A percentile compares a stretch with the other conserved stretches of the same genome.
These are phyloP conservation scores for Anisodus tanguticus DNA, from an alignment of 257 asterid species.

Conservation along the genomic window DNA sequence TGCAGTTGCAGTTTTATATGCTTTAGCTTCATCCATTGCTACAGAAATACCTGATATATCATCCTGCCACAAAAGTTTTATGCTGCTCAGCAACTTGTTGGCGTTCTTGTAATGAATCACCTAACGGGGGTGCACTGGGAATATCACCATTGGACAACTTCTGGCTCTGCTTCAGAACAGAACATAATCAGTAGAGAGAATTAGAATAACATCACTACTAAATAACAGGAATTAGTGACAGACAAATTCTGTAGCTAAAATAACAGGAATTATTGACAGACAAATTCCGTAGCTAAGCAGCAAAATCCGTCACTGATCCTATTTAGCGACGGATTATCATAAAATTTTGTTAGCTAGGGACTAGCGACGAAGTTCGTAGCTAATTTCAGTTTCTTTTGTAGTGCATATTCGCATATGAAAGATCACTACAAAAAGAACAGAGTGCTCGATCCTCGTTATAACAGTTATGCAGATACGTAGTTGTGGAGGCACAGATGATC, in stretches of 20 bases:
- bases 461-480: background rate
- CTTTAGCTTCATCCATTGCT: slow-evolving; percentile 40
- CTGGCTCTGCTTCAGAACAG: slow-evolving; percentile 37
- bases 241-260: too few relatives aligned
- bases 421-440: slow-evolving; percentile 6
- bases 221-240: too few relatives aligned
- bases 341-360: too few relatives aligned
- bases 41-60: slow-evolving; percentile 46
- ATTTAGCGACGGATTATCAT: too few relatives aligned
- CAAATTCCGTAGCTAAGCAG: too few relatives aligned
- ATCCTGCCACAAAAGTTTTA: slow-evolving; percentile 40
- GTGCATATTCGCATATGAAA: background rate
- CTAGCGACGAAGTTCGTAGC: too few relatives aligned
- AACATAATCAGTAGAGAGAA: slow-evolving; percentile 39
- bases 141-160: slow-evolving; percentile 43
- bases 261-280: too few relatives aligned
- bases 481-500: slow-evolving; percentile 12
- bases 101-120: slow-evolving; percentile 37
- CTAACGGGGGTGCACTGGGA: slow-evolving; percentile 89
- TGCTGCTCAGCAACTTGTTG: slow-evolving; percentile 49
- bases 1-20: slow-evolving; percentile 31
- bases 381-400: too few relatives aligned
- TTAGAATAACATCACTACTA: background rate
- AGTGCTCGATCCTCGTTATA: background rate
- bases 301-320: too few relatives aligned